A percentile compares a stretch with the other conserved stretches of the same genome.
These are phyloP conservation scores for Massarina eburnea DNA, from an alignment of 2,329 filamentous ascomycete genomes.

Conservation along the genomic window DNA sequence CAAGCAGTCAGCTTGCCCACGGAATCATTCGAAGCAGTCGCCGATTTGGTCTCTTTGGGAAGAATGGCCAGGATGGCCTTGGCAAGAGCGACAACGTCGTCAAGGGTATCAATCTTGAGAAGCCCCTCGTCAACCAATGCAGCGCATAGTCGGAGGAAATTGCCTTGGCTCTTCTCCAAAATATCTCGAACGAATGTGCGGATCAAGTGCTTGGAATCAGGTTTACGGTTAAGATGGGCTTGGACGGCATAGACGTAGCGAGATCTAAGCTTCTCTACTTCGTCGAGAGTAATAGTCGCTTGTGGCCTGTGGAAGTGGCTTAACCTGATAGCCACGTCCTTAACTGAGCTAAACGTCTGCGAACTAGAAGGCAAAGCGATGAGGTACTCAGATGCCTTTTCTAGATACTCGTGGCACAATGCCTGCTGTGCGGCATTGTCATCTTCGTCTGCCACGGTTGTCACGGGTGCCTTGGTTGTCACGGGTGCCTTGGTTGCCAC, in stretches of 20 bases:
- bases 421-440: not conserved
- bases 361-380: slow-evolving; percentile 49
- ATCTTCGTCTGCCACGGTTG: too few relatives aligned
- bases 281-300: slow-evolving; percentile 4
- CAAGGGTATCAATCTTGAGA: slow-evolving; percentile 20
- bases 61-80: slow-evolving; percentile 20
- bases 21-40: slow-evolving; percentile 3
- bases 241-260: slow-evolving; percentile 23
- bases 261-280: slow-evolving; percentile 15
- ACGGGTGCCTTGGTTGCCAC: not conserved
- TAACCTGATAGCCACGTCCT: slow-evolving; percentile 21
- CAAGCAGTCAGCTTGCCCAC: slow-evolving; percentile 21
- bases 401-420: not conserved
- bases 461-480: not conserved
- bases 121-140: slow-evolving; percentile 20
- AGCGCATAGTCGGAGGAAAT: slow-evolving; percentile 25
- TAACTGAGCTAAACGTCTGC: slow-evolving; percentile 6
- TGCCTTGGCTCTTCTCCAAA: slow-evolving; percentile 18
- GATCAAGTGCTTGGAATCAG: slow-evolving; percentile 9
- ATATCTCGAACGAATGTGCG: slow-evolving; percentile 14
- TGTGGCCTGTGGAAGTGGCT: slow-evolving; percentile 11
- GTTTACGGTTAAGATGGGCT: slow-evolving; percentile 22
- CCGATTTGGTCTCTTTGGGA: slow-evolving; percentile 12
- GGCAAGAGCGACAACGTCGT: slow-evolving; percentile 25
- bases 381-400: slow-evolving; percentile 42